Evolutionary conservation across 306 rosid genomes (phyloP), one percentile per base, ranked within the genome.

Genomic region (Cucurbita ficifolia): DNA sequence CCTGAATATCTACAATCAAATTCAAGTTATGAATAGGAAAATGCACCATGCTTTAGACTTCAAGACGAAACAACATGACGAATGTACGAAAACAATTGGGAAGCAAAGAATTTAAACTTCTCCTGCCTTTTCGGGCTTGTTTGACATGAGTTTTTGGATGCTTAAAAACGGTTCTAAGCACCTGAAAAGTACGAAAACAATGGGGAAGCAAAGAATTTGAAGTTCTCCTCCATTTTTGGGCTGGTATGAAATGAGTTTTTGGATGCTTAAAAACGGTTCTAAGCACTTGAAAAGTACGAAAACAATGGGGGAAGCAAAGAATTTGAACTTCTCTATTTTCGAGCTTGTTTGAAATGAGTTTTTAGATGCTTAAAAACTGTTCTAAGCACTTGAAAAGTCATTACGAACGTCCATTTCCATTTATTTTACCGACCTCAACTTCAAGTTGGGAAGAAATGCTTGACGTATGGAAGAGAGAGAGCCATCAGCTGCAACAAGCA

Each of bases 401-500:
- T 39, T 39, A 0, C 33, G 33, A 29, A 29, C 3, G n/a, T n/a
- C n/a, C n/a, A n/a, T n/a, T n/a, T n/a, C 33, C 33, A 29, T 29
- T 29, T 29, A 29, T 2, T 59, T 58, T 16, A 72, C 73, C 62
- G 29, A 90, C 96, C 96, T 87, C 21, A 88, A 83, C 76, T 88
- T 84, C 57, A 81, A 78, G 74, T 85, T 73, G 24, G 97, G 89
- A 51, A 90, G 80, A 78, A 87, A 86, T 62, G 58, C 81, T 49
- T 72, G 83, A 63, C 88, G 96, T 40, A 88, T 78, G 8, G 88
- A 82, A 73, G 98, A 90, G 78, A 93, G 93, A 62, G 88, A 86
- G 6, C 98, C 97, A 82, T 90, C 98, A 0, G 97, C 96, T 5
- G 90, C 98, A 82, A 93, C 87, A 64, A 88, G 92, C 82, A 90